These are phyloP conservation scores for Cladophialophora psammophila DNA, from an alignment of 2,329 filamentous ascomycete genomes.

Conservation along the genomic window DNA sequence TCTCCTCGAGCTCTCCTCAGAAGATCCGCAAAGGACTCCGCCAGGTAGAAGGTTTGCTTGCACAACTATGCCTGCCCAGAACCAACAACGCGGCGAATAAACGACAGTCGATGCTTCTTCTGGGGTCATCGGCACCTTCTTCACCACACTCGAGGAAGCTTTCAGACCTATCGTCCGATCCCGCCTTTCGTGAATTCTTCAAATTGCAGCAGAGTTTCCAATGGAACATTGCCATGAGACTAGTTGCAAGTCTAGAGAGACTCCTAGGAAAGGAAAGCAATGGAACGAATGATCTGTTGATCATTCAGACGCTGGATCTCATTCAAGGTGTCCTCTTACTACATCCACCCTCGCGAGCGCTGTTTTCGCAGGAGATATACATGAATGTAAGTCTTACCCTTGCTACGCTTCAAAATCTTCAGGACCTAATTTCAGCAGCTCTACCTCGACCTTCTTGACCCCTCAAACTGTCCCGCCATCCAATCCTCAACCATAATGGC, in stretches of 20 bases:
- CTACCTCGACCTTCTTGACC: slow-evolving; percentile 91
- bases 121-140: slow-evolving; percentile 46
- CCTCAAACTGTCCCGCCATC: slow-evolving; percentile 87
- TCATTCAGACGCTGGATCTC: slow-evolving; percentile 84
- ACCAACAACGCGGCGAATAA: slow-evolving; percentile 49
- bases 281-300: slow-evolving; percentile 85
- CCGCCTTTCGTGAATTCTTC: slow-evolving; percentile 94
- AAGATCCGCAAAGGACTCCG: slow-evolving; percentile 94
- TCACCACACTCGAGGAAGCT: slow-evolving; percentile 66
- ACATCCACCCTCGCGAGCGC: slow-evolving; percentile 84
- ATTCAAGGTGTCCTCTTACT: slow-evolving; percentile 88
- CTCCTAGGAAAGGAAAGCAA: slow-evolving; percentile 82
- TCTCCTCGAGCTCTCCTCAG: slow-evolving; percentile 86
- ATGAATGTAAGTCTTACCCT: slow-evolving; percentile 76
- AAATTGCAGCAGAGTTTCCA: slow-evolving; percentile 96
- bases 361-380: slow-evolving; percentile 88
- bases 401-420: neutral
- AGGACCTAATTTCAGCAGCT: slow-evolving; percentile 58
- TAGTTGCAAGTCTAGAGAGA: slow-evolving; percentile 85
- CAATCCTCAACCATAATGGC: slow-evolving; percentile 90
- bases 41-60: slow-evolving; percentile 91
- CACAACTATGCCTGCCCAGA: slow-evolving; percentile 85
- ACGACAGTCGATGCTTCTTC: slow-evolving; percentile 51
- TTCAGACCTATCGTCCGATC: slow-evolving; percentile 76
- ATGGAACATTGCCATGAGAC: slow-evolving; percentile 90